Percentiles rank a stretch among this genome's conserved stretches.
Evolutionary conservation across 805 yeast genomes (phyloP).

Genomic region (Dipodascus geniculatus): DNA sequence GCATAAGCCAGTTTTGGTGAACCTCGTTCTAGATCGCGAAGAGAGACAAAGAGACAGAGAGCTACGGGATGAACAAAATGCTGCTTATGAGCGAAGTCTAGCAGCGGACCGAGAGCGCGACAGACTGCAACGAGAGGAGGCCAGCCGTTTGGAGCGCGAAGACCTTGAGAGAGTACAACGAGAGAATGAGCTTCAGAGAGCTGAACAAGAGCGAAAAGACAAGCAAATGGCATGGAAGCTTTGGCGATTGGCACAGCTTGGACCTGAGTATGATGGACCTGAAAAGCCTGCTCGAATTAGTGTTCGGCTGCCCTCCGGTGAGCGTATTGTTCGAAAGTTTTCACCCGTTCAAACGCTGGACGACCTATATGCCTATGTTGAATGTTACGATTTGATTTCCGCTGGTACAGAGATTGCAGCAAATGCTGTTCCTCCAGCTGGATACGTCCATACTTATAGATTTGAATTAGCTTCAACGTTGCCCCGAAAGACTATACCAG

Average conservation of each 20-base stretch:
- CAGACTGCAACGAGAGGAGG: slow-evolving; percentile 15
- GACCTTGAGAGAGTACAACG: slow-evolving; percentile 1
- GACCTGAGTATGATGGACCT: slow-evolving; percentile 4
- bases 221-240: slow-evolving; percentile 32
- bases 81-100: slow-evolving; percentile 62
- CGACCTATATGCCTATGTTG: slow-evolving; percentile 64
- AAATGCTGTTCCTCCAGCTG: slow-evolving; percentile 25
- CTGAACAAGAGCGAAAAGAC: slow-evolving; percentile 13
- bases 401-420: slow-evolving; percentile 14
- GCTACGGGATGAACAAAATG: slow-evolving; percentile 62
- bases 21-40: slow-evolving; percentile 51
- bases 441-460: slow-evolving; percentile 34
- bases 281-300: slow-evolving; percentile 48
- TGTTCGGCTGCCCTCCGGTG: slow-evolving; percentile 52
- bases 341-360: slow-evolving; percentile 36
- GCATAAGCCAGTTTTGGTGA: slow-evolving; percentile 48
- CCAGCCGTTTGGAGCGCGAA: slow-evolving; percentile 11
- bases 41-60: slow-evolving; percentile 44
- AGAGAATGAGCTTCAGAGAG: slow-evolving; percentile 7
- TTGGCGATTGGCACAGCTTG: slow-evolving; percentile 33
- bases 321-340: slow-evolving; percentile 42
- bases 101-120: slow-evolving; percentile 51
- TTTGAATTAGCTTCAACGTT: slow-evolving; percentile 45
- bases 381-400: slow-evolving; percentile 28
- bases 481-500: slow-evolving; percentile 39